Conservation (phyloP, 177 flowering plant genomes). For the Vitis hybrid region DNA sequence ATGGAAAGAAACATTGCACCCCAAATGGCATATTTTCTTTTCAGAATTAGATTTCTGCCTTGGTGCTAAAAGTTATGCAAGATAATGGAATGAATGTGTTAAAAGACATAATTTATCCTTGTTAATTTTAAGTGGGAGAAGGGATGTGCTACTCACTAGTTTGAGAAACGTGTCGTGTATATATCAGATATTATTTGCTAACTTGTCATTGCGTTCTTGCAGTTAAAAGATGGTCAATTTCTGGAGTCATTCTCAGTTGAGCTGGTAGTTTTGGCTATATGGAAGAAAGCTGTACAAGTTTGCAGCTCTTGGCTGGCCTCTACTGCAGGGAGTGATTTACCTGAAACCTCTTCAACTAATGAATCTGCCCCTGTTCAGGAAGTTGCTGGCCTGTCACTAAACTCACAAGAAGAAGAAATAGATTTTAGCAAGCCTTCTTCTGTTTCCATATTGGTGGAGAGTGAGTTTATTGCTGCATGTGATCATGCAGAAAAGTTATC, state of each 20-base stretch:
- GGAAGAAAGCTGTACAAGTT: slow-evolving; percentile 43
- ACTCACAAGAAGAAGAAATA: slow-evolving; percentile 3
- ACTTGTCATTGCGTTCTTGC: slow-evolving; percentile 17
- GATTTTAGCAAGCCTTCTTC: slow-evolving; percentile 40
- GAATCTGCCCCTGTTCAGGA: slow-evolving; percentile 12
- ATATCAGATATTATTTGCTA: not conserved
- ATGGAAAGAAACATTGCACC: too few relatives aligned
- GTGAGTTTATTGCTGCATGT: slow-evolving; percentile 41
- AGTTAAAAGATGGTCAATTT: slow-evolving; percentile 37
- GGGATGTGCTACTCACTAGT: too few relatives aligned
- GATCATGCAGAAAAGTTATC: slow-evolving; percentile 48
- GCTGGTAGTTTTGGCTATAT: slow-evolving; percentile 48
- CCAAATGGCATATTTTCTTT: too few relatives aligned
- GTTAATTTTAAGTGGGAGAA: not conserved
- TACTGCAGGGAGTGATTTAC: slow-evolving; percentile 6
- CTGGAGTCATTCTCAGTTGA: slow-evolving; percentile 52
- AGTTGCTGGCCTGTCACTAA: slow-evolving; percentile 6
- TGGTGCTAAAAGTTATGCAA: too few relatives aligned
- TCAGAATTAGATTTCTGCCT: too few relatives aligned
- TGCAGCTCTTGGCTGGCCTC: slow-evolving; percentile 37
- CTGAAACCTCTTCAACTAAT: slow-evolving; percentile 20
- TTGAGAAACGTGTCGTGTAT: not conserved
- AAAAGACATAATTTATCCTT: not conserved
- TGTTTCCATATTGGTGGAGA: slow-evolving; percentile 40
- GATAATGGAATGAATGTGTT: too few relatives aligned